Percentiles rank a stretch among this genome's conserved stretches.
Conservation (phyloP, 1,284 basidiomycete species). For the Ceratobasidium sp. region DNA sequence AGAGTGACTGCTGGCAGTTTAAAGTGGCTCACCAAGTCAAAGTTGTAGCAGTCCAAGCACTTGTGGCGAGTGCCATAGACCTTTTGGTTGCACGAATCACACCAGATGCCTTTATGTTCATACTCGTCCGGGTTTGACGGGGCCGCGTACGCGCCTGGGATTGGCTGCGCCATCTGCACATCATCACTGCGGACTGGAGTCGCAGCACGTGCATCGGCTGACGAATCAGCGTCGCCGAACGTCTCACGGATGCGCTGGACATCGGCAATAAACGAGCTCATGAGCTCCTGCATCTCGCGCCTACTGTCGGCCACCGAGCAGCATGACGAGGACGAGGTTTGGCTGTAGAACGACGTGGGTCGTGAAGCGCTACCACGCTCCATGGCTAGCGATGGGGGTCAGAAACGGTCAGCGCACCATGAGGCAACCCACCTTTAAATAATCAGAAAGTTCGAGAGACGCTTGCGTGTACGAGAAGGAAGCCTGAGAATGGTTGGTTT, state of each 20-base stretch:
- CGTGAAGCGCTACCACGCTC: conserved; percentile 29
- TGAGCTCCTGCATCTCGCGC: conserved; percentile 59
- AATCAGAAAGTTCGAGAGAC: not conserved
- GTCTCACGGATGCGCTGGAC: conserved; percentile 51
- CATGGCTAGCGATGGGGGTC: conserved; percentile 16
- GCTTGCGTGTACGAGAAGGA: not conserved
- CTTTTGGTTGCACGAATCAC: conserved; percentile 43
- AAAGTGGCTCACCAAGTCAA: conserved; percentile 41
- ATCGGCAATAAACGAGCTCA: conserved; percentile 66
- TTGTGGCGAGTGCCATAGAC: conserved; percentile 45
- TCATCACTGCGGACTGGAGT: conserved; percentile 34
- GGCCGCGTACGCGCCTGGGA: conserved; percentile 14
- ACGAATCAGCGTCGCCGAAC: conserved; percentile 28
- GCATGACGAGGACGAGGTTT: conserved; percentile 47
- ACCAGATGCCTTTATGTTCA: conserved; percentile 41
- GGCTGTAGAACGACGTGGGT: conserved; percentile 31
- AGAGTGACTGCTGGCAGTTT: conserved; percentile 5
- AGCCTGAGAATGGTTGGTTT: not conserved
- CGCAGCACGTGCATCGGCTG: conserved; percentile 40
- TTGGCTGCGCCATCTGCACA: conserved; percentile 35
- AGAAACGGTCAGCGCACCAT: not conserved
- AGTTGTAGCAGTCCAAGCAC: conserved; percentile 45
- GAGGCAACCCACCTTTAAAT: not conserved
- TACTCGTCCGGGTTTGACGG: conserved; percentile 11
- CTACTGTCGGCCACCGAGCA: conserved; percentile 62